These are phyloP conservation scores for Candida albicans DNA, from an alignment of 1,139 yeast genomes.

Conservation along the genomic window DNA sequence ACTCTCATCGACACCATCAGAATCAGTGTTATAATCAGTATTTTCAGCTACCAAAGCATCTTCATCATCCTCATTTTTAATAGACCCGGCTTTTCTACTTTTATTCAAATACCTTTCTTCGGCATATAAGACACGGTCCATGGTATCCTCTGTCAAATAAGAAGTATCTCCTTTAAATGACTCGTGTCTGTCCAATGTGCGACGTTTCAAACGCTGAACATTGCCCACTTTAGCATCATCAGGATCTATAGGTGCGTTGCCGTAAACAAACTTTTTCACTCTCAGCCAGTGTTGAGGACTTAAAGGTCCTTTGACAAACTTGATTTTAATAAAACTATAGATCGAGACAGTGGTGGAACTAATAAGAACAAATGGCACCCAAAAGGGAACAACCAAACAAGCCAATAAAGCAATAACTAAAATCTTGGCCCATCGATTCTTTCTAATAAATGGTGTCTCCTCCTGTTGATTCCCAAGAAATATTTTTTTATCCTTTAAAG, in stretches of 20 bases:
- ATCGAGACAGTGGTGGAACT: slow-evolving; percentile 39
- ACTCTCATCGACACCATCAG: slow-evolving; percentile 16
- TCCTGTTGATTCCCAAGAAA: slow-evolving; percentile 37
- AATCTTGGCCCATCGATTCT: slow-evolving; percentile 29
- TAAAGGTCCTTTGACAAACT: slow-evolving; percentile 24
- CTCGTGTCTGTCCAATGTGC: slow-evolving; percentile 30
- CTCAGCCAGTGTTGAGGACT: slow-evolving; percentile 35
- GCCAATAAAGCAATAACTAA: slow-evolving; percentile 32
- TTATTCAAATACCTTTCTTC: slow-evolving; percentile 32
- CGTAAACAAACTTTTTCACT: slow-evolving; percentile 36
- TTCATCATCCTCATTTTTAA: slow-evolving; percentile 13
- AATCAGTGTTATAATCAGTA: slow-evolving; percentile 3
- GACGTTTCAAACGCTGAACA: slow-evolving; percentile 30
- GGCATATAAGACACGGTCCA: slow-evolving; percentile 42
- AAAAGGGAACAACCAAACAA: slow-evolving; percentile 45
- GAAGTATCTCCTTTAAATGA: slow-evolving; percentile 48
- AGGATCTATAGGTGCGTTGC: slow-evolving; percentile 30
- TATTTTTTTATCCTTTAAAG: slow-evolving; percentile 17
- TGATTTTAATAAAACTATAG: slow-evolving; percentile 37
- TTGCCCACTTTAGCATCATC: slow-evolving; percentile 36
- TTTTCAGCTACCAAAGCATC: slow-evolving; percentile 6
- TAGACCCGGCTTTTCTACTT: slow-evolving; percentile 9
- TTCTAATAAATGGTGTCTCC: slow-evolving; percentile 36
- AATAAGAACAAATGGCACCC: slow-evolving; percentile 54
- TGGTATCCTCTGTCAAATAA: slow-evolving; percentile 34